Evolutionary conservation across 306 rosid genomes (phyloP).

Genomic region (Cicer judaicum): DNA sequence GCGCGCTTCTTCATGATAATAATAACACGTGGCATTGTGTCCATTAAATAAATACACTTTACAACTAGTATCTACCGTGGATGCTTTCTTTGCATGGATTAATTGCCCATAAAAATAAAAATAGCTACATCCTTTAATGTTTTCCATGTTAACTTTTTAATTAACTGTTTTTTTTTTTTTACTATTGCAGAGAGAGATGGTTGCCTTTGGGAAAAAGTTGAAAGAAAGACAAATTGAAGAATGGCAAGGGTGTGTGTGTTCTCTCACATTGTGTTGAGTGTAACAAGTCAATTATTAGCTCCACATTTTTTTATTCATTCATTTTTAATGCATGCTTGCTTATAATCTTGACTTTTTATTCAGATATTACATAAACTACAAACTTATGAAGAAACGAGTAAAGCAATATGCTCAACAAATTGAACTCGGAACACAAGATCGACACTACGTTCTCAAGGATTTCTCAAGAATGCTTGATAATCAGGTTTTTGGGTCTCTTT

Average conservation of each 20-base stretch:
- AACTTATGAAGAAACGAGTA: constrained; percentile 89
- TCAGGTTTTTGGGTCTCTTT: constrained; percentile 66
- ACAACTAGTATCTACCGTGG: too few relatives aligned
- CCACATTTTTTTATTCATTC: not conserved
- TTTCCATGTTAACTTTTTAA: constrained; percentile 4
- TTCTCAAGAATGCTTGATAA: constrained; percentile 93
- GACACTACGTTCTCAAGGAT: constrained; percentile 87
- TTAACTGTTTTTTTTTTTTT: not conserved
- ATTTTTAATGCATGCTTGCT: constrained; percentile 27
- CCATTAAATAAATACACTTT: not conserved
- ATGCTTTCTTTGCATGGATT: not conserved
- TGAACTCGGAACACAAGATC: constrained; percentile 79
- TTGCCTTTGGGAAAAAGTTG: constrained; percentile 95
- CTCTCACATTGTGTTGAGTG: not conserved
- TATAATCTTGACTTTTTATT: constrained; percentile 39
- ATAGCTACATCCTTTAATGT: constrained; percentile 12
- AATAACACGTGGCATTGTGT: not conserved
- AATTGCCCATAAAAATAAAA: not conserved
- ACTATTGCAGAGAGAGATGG: constrained; percentile 72
- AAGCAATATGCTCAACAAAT: constrained; percentile 86
- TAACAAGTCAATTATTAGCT: not conserved
- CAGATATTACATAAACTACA: constrained; percentile 95
- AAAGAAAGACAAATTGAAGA: constrained; percentile 85
- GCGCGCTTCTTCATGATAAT: not conserved
- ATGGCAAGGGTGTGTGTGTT: constrained; percentile 91